A percentile compares a stretch with the other conserved stretches of the same genome.
phyloP scores from a whole-genome alignment of 2,329 filamentous ascomycete species.

The Fusarium dlaminii region DNA sequence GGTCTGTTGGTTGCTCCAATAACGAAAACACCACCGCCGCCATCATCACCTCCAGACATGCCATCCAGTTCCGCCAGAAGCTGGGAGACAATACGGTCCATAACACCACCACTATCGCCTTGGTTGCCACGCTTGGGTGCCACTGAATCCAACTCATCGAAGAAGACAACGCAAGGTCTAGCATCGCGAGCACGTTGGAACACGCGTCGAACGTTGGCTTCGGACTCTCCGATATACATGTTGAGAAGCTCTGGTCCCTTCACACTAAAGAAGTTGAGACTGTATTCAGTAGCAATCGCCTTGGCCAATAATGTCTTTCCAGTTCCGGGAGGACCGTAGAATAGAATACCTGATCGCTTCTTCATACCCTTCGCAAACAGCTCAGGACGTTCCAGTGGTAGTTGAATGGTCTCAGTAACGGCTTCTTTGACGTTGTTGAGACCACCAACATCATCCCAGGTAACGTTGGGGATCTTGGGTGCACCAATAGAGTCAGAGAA shows the following conservation, averaged over 20 bases:
- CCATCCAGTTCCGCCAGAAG: conserved; percentile 94
- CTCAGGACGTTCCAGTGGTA: conserved; percentile 90
- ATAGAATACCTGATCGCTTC: conserved; percentile 92
- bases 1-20: conserved; percentile 96
- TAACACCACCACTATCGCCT: conserved; percentile 95
- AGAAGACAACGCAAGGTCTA: conserved; percentile 89
- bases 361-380: conserved; percentile 98
- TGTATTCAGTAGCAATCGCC: conserved; percentile 93
- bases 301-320: conserved; percentile 94
- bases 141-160: conserved; percentile 92
- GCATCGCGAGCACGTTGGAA: conserved; percentile 90
- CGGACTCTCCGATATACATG: conserved; percentile 96
- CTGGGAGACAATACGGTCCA: conserved; percentile 97
- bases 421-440: conserved; percentile 94
- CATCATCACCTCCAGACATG: conserved; percentile 92
- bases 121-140: conserved; percentile 97
- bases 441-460: conserved; percentile 95
- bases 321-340: conserved; percentile 90
- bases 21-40: conserved; percentile 90
- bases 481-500: conserved; percentile 98
- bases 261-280: conserved; percentile 92
- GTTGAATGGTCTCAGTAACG: conserved; percentile 95
- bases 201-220: conserved; percentile 88
- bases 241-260: conserved; percentile 92
- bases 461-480: conserved; percentile 96